Evolutionary conservation across 2,329 filamentous ascomycete species (phyloP), one percentile per base, ranked within the genome.

Genomic region (Pseudogymnoascus sp.): DNA sequence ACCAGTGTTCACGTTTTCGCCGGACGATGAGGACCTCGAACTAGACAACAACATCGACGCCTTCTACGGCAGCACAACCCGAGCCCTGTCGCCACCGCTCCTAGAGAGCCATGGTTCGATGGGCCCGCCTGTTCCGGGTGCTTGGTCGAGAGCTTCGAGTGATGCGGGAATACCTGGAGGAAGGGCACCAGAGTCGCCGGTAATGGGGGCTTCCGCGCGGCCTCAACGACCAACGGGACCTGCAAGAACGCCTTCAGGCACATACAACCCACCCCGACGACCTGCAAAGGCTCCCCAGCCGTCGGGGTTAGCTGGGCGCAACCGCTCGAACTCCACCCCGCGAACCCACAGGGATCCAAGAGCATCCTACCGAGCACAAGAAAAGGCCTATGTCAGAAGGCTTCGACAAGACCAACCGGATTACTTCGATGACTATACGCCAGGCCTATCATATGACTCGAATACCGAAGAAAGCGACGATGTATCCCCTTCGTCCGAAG

Each of bases 321-420:
- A 81, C 64, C 79, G 84, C 63, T 84, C 81, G 6, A 79, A 78
- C 2, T 81, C 81, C 64, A 25, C 34, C 6, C 57, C 57, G 37
- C 47, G 47, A 54, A 9, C 25, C 2, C 47, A 54, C 16, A 76
- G 85, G 64, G 88, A 90, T 68, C 87, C 87, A 8, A 87, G 87
- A 68, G 85, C 86, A 59, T 85, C 88, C 67, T 90, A 90, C 71
- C 79, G 89, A 63, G 89, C 90, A 57, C 91, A 97, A 74, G 93
- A 97, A 74, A 90, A 92, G 72, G 93, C 93, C 62, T 99, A 99
- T 72, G 88, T 97, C 34, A 91, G 96, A 74, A 87, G 93, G 67
- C 83, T 97, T 70, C 86, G 91, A 62, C 90, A 95, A 71, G 90
- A 94, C 66, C 83, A 85, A 43, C 76, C 79, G 18, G 66, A 68